Evolutionary conservation across 202 grass and related monocot species (phyloP).

Genomic region (Sporobolus alterniflorus): DNA sequence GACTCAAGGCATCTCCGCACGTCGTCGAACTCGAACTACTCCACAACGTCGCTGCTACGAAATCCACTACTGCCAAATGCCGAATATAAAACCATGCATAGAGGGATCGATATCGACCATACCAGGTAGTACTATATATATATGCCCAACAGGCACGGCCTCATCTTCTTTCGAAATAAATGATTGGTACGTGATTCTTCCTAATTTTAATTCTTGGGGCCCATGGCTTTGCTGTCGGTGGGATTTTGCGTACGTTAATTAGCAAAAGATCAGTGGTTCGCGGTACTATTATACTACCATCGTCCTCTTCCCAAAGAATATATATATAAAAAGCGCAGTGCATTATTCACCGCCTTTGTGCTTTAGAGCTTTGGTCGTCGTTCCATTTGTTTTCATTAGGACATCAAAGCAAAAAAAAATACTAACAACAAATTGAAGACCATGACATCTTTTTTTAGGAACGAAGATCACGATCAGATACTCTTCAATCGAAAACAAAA

Average conservation of each 20-base stretch:
- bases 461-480: too few relatives aligned
- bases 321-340: background rate
- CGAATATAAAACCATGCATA: too few relatives aligned
- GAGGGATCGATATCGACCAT: too few relatives aligned
- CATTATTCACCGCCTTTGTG: background rate
- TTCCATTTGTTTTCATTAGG: background rate
- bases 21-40: constrained; percentile 5
- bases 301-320: background rate
- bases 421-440: background rate
- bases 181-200: background rate
- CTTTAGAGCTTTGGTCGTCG: constrained; percentile 2
- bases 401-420: background rate
- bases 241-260: background rate
- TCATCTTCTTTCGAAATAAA: background rate
- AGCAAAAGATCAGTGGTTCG: constrained; percentile 10
- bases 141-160: too few relatives aligned
- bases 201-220: background rate
- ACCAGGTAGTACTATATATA: too few relatives aligned
- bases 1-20: constrained; percentile 43
- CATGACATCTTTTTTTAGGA: background rate
- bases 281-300: background rate
- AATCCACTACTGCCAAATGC: too few relatives aligned
- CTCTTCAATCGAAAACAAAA: constrained; percentile 20
- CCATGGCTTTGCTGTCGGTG: constrained; percentile 12
- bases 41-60: too few relatives aligned